phyloP scores from a whole-genome alignment of 2,329 filamentous ascomycete genomes.

The Capronia americana region DNA sequence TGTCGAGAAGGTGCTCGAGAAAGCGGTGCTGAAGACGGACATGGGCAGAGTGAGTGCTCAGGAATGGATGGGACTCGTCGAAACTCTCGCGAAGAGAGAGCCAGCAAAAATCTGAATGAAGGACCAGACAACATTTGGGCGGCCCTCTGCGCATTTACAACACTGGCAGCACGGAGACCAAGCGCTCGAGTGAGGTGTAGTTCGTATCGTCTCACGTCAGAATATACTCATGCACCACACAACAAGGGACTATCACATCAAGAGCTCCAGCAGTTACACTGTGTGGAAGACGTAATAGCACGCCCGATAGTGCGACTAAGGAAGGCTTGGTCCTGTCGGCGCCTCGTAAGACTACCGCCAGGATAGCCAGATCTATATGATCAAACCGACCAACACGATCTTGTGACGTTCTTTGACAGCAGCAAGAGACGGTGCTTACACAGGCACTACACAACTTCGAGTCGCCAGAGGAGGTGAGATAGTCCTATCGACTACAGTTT shows the following conservation, averaged over 20 bases:
- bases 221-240: background rate
- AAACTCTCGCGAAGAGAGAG: constrained; percentile 22
- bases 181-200: background rate
- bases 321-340: too few species aligned
- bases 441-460: constrained; percentile 4
- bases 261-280: background rate
- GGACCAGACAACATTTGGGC: background rate
- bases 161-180: background rate
- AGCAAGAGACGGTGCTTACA: background rate
- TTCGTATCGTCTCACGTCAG: constrained; percentile 5
- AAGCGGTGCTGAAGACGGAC: constrained; percentile 48
- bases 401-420: background rate
- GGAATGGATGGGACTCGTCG: constrained; percentile 33
- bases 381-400: too few species aligned
- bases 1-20: constrained; percentile 49
- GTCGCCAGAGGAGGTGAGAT: constrained; percentile 14
- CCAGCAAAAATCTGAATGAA: constrained; percentile 20
- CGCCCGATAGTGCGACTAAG: too few species aligned
- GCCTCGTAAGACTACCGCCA: background rate
- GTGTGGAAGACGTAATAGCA: background rate
- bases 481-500: constrained; percentile 15
- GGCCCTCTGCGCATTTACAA: background rate
- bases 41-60: constrained; percentile 32
- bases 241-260: background rate
- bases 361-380: too few species aligned